Base-by-base conservation (phyloP, 768 basidiomycete genomes). In the Russula ochroleuca region DNA sequence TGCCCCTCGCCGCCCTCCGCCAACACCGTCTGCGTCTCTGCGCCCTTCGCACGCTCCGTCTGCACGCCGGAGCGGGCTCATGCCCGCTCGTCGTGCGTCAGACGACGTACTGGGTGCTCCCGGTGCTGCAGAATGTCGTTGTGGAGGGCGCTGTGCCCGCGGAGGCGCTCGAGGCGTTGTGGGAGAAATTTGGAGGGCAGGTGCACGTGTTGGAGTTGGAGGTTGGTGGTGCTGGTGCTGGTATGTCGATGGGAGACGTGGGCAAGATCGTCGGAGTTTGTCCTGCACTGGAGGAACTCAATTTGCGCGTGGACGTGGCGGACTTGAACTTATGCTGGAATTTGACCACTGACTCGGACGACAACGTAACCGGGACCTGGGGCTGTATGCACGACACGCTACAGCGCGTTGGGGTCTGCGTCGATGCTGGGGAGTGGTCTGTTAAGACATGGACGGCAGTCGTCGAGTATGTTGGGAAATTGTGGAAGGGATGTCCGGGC, bases 71-170 rank as follows among this genome's bases (percentile, higher is more conserved):
- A 25, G 63, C 63, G 19, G 54, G 28, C 6, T 17, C 23, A 15
- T 62, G 60, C 48, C 60, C 64, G 33, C 14, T 67, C n/a, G 31
- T 62, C 33, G 53, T 49, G 31, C 61, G 64, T 17, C 67, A 68
- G 48, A n/a, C 33, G 23, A 21, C 47, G 45, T 53, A 53, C 11
- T 68, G 67, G 67, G 21, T 6, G 21, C 53, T 68, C 9, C 67
- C 67, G 1, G 60, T 48, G 41, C 67, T 68, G 53, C 38, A 58
- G 57, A 53, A 49, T 17, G 17, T 68, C 51, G 53, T 66, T 2
- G 37, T 68, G 56, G 40, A 33, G 13, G 57, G 59, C 5, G 21
- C 48, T 0, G 60, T 25, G 49, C 11, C n/a, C 17, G 23, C 23
- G 0, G 48, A 47, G 49, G 40, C 41, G 21, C 56, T 65, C 35